Base-by-base conservation (phyloP, 768 basidiomycete genomes). In the Kwoniella europaea region DNA sequence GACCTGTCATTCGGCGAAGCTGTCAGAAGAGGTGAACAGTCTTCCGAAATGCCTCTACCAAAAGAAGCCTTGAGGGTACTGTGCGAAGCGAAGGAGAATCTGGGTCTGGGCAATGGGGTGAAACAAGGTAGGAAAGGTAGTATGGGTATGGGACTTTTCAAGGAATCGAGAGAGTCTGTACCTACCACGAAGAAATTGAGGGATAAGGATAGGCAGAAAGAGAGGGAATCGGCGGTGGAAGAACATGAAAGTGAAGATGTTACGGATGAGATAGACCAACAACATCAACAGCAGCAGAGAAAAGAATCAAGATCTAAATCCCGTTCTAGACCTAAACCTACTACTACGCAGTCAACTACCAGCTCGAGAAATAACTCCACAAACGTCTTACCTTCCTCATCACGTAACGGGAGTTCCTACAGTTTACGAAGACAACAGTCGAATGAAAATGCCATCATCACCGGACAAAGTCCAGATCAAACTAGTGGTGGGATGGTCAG, bases 81-180 rank as follows among this genome's bases (percentile, higher is more conserved):
- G 53, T 79, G 60, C 35, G 77, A 82, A 62, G 81, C 77, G 20
- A 80, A 77, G 72, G 74, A 82, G 63, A 78, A 72, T 71, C 50
- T 75, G 24, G 77, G 72, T 56, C 43, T 69, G 18, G 41, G 71
- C 10, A 46, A 62, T 16, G 58, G 56, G 22, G 65, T 71, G 22
- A 83, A 83, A 64, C 74, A 74, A 6, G 83, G 82, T 7, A 71
- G 85, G 62, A 85, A 85, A 71, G 84, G 82, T 13, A 83, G 82
- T 74, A 80, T 85, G 62, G 83, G 83, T 10, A 79, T 85, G 77
- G 83, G 84, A 50, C 69, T 85, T 27, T 85, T 85, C 80, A 84
- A 82, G 68, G 84, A 84, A 72, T 80, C 74, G 6, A 72, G 79
- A 41, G 75, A 27, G 9, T 68, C 73, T 18, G 71, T 57, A 65